Percentiles rank a stretch among this genome's conserved stretches.
Conservation (phyloP, 805 yeast species). For the Candida vartiovaarae region DNA sequence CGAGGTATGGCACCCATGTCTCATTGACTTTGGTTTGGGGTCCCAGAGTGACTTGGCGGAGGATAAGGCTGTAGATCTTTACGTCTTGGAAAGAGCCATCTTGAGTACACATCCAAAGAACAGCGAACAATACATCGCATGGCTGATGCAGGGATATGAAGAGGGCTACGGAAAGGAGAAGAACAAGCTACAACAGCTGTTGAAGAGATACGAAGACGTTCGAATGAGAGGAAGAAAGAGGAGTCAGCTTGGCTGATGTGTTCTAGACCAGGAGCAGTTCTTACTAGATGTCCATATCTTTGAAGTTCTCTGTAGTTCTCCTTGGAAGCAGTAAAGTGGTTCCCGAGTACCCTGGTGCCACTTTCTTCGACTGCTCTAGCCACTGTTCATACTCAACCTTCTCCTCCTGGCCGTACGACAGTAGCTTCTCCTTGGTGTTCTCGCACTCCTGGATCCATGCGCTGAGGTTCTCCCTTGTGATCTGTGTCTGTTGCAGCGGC, state of each 20-base stretch:
- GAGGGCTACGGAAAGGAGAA: constrained; percentile 30
- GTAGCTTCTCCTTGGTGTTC: constrained; percentile 22
- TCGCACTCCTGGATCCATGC: constrained; percentile 28
- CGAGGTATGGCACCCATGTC: constrained; percentile 36
- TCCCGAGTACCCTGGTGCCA: constrained; percentile 40
- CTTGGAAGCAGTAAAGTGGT: constrained; percentile 14
- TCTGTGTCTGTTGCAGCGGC: constrained; percentile 27
- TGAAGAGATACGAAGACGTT: constrained; percentile 70
- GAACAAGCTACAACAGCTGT: constrained; percentile 42
- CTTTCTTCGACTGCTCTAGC: constrained; percentile 22
- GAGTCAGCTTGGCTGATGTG: constrained; percentile 72
- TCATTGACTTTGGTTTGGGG: constrained; percentile 91
- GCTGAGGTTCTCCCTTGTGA: constrained; percentile 23
- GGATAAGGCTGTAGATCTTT: constrained; percentile 95
- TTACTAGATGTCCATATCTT: neutral
- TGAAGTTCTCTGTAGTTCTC: constrained; percentile 2
- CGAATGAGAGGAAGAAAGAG: constrained; percentile 91
- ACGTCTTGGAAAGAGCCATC: constrained; percentile 89
- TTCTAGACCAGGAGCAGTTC: no score
- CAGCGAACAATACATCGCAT: constrained; percentile 53
- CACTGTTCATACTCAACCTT: constrained; percentile 25
- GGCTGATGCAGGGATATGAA: constrained; percentile 70
- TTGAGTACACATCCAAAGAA: constrained; percentile 81
- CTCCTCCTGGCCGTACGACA: constrained; percentile 21
- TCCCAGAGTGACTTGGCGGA: constrained; percentile 70